These are phyloP conservation scores for Diaporthe destruens DNA, from an alignment of 2,329 filamentous ascomycete genomes.

Conservation along the genomic window DNA sequence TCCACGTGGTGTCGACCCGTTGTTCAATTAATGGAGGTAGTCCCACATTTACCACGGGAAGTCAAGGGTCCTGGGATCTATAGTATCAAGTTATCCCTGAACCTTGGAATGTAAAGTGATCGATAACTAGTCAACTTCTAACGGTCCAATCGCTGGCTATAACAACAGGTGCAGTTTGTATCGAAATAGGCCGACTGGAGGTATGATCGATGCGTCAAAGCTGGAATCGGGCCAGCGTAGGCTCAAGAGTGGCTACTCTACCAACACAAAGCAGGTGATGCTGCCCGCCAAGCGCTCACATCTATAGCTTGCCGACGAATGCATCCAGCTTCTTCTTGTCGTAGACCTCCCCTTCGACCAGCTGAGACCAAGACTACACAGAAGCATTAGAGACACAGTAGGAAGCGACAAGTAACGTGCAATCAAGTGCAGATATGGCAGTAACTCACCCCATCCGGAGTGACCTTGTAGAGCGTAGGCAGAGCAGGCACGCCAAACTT, in stretches of 20 bases:
- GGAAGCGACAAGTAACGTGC: rapidly evolving
- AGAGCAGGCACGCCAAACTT: slow-evolving; percentile 46
- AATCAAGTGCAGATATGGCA: not conserved
- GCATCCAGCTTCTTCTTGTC: slow-evolving; percentile 45
- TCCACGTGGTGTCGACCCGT: too few species aligned
- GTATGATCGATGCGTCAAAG: too few species aligned
- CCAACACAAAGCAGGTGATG: not conserved
- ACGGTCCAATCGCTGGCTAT: not conserved
- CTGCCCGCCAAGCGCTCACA: too few species aligned
- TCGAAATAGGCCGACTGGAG: not conserved
- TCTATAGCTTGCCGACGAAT: slow-evolving; percentile 40
- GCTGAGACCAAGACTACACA: slow-evolving; percentile 44
- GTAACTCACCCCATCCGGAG: slow-evolving; percentile 43
- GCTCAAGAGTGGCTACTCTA: not conserved
- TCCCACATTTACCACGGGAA: not conserved
- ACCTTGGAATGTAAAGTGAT: too few species aligned
- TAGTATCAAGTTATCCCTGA: too few species aligned
- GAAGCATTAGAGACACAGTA: slow-evolving; percentile 1
- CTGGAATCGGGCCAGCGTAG: not conserved
- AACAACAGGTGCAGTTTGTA: not conserved
- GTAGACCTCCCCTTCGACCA: slow-evolving; percentile 47
- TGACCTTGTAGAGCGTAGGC: slow-evolving; percentile 47
- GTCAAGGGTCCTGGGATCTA: not conserved
- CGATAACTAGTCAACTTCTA: too few species aligned
- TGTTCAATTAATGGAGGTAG: rapidly evolving